Evolutionary conservation across 345 rosid species (phyloP).

Genomic region (Gossypium herbaceum): DNA sequence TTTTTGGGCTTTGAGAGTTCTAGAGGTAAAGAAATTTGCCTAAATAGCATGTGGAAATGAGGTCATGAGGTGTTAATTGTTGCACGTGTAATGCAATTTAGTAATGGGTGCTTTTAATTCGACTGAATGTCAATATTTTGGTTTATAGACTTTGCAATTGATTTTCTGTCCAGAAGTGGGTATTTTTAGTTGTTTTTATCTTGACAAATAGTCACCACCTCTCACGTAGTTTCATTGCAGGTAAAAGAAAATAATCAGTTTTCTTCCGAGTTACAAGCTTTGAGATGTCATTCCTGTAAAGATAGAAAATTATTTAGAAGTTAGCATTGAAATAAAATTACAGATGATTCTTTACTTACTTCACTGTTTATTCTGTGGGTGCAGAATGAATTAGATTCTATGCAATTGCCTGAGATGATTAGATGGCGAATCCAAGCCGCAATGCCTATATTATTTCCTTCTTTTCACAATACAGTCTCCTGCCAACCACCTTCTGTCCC

Average conservation of each 20-base stretch:
- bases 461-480: constrained; percentile 48
- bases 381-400: constrained; percentile 87
- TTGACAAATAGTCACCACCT: background rate
- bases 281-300: background rate
- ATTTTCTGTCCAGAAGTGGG: background rate
- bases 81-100: too few relatives aligned
- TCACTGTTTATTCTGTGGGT: constrained; percentile 16
- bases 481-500: constrained; percentile 79
- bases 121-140: background rate
- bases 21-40: background rate
- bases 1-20: background rate
- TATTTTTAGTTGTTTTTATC: background rate
- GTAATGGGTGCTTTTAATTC: background rate
- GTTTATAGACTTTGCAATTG: background rate
- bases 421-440: constrained; percentile 96
- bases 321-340: background rate
- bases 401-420: constrained; percentile 83
- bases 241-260: background rate
- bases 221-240: background rate
- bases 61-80: background rate
- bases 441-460: constrained; percentile 72
- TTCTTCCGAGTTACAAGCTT: background rate
- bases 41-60: background rate
- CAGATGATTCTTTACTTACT: background rate
- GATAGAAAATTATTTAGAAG: background rate